Conservation (phyloP, 768 basidiomycete species). For the Lactifluus echinatus region DNA sequence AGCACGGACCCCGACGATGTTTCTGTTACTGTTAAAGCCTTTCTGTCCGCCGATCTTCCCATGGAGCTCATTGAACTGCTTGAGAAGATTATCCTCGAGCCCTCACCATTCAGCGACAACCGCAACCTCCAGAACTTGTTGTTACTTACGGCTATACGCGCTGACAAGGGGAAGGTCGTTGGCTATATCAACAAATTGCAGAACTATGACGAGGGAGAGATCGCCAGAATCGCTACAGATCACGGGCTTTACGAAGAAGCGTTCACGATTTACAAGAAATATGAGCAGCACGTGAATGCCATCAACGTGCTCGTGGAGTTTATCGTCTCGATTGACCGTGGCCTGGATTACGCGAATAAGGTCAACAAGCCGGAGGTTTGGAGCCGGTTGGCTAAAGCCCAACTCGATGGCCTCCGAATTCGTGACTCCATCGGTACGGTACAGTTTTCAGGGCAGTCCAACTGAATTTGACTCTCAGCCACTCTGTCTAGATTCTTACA, state of each 20-base stretch:
- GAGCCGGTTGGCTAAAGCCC: constrained; percentile 97
- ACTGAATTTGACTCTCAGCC: neutral
- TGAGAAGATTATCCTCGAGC: constrained; percentile 97
- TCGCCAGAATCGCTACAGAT: constrained; percentile 94
- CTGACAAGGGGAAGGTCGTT: constrained; percentile 98
- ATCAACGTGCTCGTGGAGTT: constrained; percentile 98
- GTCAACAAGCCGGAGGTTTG: constrained; percentile 95
- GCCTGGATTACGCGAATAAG: constrained; percentile 91
- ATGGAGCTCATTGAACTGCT: constrained; percentile 94
- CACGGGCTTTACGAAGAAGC: constrained; percentile 95
- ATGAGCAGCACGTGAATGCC: constrained; percentile 89
- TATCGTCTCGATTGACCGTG: constrained; percentile 95
- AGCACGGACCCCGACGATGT: constrained; percentile 98
- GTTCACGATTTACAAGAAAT: constrained; percentile 94
- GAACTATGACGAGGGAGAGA: constrained; percentile 91
- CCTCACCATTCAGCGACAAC: constrained; percentile 97
- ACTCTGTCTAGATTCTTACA: constrained; percentile 71
- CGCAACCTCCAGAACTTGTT: constrained; percentile 92
- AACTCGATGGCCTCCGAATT: constrained; percentile 94
- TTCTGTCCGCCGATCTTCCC: constrained; percentile 93
- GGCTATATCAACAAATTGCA: constrained; percentile 96
- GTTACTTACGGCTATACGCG: constrained; percentile 90
- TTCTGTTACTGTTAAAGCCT: constrained; percentile 96
- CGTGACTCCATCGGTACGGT: constrained; percentile 89
- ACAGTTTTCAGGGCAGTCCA: neutral